Conservation (phyloP, 306 rosid genomes). For the Glycine latifolia region DNA sequence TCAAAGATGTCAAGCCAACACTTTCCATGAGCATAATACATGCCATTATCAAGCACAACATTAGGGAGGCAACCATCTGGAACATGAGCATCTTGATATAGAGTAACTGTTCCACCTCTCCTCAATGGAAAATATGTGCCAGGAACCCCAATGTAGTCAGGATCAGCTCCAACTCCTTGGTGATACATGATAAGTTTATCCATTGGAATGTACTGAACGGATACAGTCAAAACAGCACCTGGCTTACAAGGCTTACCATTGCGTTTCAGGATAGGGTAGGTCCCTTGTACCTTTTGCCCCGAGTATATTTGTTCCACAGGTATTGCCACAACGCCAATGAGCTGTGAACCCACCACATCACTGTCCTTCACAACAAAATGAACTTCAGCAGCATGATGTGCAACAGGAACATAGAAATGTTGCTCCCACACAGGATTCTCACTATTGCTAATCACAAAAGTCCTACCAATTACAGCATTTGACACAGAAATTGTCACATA, state of each 20-base stretch:
- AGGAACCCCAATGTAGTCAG: slow-evolving; percentile 85
- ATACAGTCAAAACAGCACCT: slow-evolving; percentile 74
- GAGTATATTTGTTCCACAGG: slow-evolving; percentile 77
- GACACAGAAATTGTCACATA: slow-evolving; percentile 75
- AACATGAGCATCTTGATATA: slow-evolving; percentile 95
- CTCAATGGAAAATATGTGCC: slow-evolving; percentile 95
- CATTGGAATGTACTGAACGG: slow-evolving; percentile 86
- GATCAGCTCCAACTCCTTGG: slow-evolving; percentile 91
- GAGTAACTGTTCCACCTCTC: slow-evolving; percentile 83
- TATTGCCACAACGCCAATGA: slow-evolving; percentile 80
- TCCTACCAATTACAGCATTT: slow-evolving; percentile 88
- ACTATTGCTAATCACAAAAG: slow-evolving; percentile 87
- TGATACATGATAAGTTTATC: slow-evolving; percentile 71
- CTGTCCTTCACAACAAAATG: slow-evolving; percentile 90
- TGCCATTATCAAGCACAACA: slow-evolving; percentile 69
- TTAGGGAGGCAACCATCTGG: slow-evolving; percentile 85
- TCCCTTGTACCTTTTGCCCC: slow-evolving; percentile 75
- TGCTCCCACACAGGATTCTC: slow-evolving; percentile 95
- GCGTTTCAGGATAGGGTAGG: slow-evolving; percentile 70
- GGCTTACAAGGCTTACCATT: slow-evolving; percentile 84
- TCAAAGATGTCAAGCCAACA: too few relatives aligned
- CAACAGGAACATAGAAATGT: slow-evolving; percentile 85
- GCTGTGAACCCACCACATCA: slow-evolving; percentile 94
- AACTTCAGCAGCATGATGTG: slow-evolving; percentile 84
- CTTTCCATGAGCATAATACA: too few relatives aligned